Evolutionary conservation across 1,284 basidiomycete genomes (phyloP).

Genomic region (Thelephora terrestris): DNA sequence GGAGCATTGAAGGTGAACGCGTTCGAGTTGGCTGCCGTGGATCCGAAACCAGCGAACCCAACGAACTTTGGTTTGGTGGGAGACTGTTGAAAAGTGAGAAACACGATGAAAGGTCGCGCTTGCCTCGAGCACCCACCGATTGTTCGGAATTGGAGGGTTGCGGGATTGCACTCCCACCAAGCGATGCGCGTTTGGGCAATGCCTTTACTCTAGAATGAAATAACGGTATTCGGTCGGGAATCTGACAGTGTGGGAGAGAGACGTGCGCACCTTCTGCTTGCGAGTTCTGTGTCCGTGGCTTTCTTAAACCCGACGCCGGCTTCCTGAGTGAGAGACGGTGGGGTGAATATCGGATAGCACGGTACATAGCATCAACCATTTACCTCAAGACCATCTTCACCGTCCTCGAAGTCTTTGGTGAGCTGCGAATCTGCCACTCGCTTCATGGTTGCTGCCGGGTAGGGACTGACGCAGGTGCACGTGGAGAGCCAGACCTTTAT

Average conservation of each 20-base stretch:
- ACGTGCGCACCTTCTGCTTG: constrained; percentile 38
- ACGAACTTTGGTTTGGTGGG: constrained; percentile 26
- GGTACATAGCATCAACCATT: not conserved
- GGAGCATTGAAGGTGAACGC: constrained; percentile 13
- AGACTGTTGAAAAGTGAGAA: not conserved
- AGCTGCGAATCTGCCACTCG: constrained; percentile 67
- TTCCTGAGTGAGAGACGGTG: constrained; percentile 26
- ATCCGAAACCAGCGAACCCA: constrained; percentile 40
- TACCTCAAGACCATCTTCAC: constrained; percentile 30
- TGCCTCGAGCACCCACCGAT: constrained; percentile 4
- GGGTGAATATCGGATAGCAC: constrained; percentile 4
- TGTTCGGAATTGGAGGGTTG: constrained; percentile 5
- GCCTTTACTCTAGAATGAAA: constrained; percentile 37
- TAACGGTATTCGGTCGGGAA: constrained; percentile 7
- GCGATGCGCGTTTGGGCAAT: constrained; percentile 39
- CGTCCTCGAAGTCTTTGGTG: constrained; percentile 42
- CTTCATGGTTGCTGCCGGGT: constrained; percentile 40
- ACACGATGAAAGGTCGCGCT: not conserved
- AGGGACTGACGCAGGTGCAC: not conserved
- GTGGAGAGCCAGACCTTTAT: not conserved
- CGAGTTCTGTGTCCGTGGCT: constrained; percentile 44
- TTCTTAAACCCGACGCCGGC: constrained; percentile 37
- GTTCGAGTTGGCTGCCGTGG: constrained; percentile 12
- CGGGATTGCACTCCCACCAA: constrained; percentile 8
- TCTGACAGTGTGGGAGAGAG: constrained; percentile 1